Conservation (phyloP, 805 yeast genomes). For the Saturnispora sanitii region DNA sequence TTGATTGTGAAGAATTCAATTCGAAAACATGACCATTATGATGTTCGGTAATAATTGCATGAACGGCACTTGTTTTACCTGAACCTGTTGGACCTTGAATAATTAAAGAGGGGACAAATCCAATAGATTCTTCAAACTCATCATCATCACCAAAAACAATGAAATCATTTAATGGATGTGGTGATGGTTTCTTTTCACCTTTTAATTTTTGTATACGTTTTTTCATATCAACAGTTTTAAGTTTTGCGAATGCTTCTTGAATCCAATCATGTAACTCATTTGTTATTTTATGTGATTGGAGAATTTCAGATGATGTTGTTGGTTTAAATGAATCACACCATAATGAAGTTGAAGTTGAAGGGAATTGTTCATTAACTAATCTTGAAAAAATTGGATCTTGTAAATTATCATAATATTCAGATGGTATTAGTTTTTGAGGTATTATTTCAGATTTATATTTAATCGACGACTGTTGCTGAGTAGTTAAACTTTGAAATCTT, state of each 20-base stretch:
- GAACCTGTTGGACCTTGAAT: slow-evolving; percentile 62
- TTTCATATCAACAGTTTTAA: slow-evolving; percentile 21
- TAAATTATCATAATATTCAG: slow-evolving; percentile 3
- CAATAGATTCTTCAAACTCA: slow-evolving; percentile 7
- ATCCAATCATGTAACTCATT: slow-evolving; percentile 32
- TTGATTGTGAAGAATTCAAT: slow-evolving; percentile 59
- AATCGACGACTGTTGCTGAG: not conserved
- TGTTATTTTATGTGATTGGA: slow-evolving; percentile 25
- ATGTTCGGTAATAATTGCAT: slow-evolving; percentile 50
- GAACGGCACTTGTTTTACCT: slow-evolving; percentile 70
- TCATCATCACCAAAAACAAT: slow-evolving; percentile 32
- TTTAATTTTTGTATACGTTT: slow-evolving; percentile 19
- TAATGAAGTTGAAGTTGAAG: slow-evolving; percentile 13
- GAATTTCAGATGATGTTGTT: slow-evolving; percentile 23
- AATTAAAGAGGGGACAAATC: slow-evolving; percentile 53
- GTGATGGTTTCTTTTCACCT: slow-evolving; percentile 12
- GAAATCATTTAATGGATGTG: slow-evolving; percentile 27
- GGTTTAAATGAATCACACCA: slow-evolving; percentile 43
- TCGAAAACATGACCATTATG: slow-evolving; percentile 70
- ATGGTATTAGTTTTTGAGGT: slow-evolving; percentile 6
- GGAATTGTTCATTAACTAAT: slow-evolving; percentile 5
- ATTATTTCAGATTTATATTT: not conserved
- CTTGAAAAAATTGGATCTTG: slow-evolving; percentile 10
- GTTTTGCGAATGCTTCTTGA: slow-evolving; percentile 28
- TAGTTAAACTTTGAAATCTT: not conserved